Base-by-base conservation (phyloP, 495 filamentous ascomycete genomes). In the Letharia columbiana region DNA sequence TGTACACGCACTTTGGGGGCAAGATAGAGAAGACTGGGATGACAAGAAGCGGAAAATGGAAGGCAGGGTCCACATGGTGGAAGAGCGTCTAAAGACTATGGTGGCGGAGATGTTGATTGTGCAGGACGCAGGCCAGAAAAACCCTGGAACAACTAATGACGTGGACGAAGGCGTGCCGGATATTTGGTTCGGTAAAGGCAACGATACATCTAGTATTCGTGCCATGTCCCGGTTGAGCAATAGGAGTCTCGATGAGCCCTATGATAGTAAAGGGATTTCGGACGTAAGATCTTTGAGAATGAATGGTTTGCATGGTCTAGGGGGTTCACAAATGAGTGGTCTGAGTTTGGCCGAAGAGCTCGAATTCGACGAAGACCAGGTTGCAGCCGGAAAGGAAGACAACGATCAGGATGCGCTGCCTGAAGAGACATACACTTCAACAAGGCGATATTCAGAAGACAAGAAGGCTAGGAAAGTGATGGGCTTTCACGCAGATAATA, bases 281-380 rank as follows among this genome's bases (percentile, higher is more conserved):
- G 76, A 76, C 68, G 76, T 79, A 42, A 83, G 90, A 42, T 90
- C 87, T 72, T 94, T 91, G 15, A 79, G 87, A 45, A 78, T 87
- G 66, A 82, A 77, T 65, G 70, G 78, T 44, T 68, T 75, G 13
- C 84, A 86, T 64, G 80, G 79, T 11, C 78, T 82, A 67, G 83
- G 78, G 31, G 69, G 73, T 6, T 68, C 73, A 13, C 88, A 87
- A 71, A 70, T 78, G 28, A 86, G 86, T 61, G 89, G 89, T 12
- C 70, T 91, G 47, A 94, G 87, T 69, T 77, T 98, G 50, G 94
- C 94, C 12, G 91, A 97, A 69, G 94, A 98, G 79, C 81, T 98
- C 66, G 86, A 87, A 61, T 87, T 95, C 50, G 91, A 90, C 64
- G 89, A 89, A 58, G 89, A 89, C 18, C 31, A 37, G 61, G 87